A percentile compares a stretch with the other conserved stretches of the same genome.
phyloP scores from a whole-genome alignment of 1,284 basidiomycete genomes.

The Hortiboletus rubellus region DNA sequence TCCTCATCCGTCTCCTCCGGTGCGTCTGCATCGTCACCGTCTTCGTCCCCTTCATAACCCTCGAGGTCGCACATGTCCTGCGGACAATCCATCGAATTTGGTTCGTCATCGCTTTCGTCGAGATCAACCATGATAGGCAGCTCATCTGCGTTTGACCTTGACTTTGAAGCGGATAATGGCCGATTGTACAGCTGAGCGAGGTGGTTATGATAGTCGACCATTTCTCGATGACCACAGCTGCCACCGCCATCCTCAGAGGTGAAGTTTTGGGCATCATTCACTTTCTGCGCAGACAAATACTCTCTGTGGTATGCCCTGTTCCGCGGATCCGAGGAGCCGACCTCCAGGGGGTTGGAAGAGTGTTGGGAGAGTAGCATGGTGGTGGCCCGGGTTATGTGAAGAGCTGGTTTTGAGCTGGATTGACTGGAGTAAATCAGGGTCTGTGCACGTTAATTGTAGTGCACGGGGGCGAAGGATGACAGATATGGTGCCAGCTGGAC shows the following conservation, averaged over 20 bases:
- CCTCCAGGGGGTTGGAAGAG: conserved; percentile 76
- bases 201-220: conserved; percentile 55
- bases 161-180: conserved; percentile 21
- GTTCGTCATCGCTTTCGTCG: conserved; percentile 55
- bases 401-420: not conserved
- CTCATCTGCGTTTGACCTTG: conserved; percentile 23
- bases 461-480: not conserved
- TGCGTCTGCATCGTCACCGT: conserved; percentile 34
- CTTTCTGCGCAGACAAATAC: conserved; percentile 38
- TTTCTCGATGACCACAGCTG: conserved; percentile 36
- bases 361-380: conserved; percentile 61
- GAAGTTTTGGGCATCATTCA: conserved; percentile 27
- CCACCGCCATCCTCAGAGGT: conserved; percentile 44
- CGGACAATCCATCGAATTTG: conserved; percentile 39
- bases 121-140: conserved; percentile 41
- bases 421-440: not conserved
- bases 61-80: conserved; percentile 37
- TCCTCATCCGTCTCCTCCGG: conserved; percentile 57
- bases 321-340: conserved; percentile 59
- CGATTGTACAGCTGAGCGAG: conserved; percentile 40
- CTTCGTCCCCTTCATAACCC: conserved; percentile 40
- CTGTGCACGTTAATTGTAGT: not conserved
- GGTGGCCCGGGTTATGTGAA: conserved; percentile 21
- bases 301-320: conserved; percentile 49
- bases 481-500: not conserved